Base-by-base conservation (phyloP, 2,329 filamentous ascomycete species). In the Aspergillus chevalieri region DNA sequence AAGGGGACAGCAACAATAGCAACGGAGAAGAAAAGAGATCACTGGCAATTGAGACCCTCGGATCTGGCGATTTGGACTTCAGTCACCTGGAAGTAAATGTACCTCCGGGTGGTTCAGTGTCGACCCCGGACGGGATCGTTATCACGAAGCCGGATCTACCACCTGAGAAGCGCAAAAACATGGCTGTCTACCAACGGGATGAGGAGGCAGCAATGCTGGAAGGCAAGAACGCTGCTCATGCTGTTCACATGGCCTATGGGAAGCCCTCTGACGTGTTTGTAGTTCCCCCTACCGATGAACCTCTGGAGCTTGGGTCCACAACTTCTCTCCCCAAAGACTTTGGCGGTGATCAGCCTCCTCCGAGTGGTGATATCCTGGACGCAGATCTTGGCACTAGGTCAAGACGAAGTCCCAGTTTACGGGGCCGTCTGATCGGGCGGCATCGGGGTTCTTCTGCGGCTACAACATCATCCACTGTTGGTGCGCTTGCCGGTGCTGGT, bases 41-140 rank as follows among this genome's bases (percentile, higher is more conserved):
- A 57, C 82, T 84, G 10, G 90, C 93, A 1, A 81, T 96, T 2
- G 89, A 92, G 63, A 97, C 93, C 1, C 77, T 98, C 45, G 93
- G 93, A 10, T 83, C 83, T 61, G 93, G 93, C 4, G 88, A 96
- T 63, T 75, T 98, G 44, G 95, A 89, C 66, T 78, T 97, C 49
- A 90, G 88, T 61, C 89, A 95, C 63, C 76, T 97, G 39, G 92
- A 92, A 30, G 87, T 97, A 48, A 68, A 70, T 50, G 57, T 62
- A 10, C 59, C 65, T 3, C 55, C 63, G 1, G 68, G 65, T 9
- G 65, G 65, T 12, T 60, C 63, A 9, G 55, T 70, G 21, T 67
- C 64, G 22, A 70, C 67, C 4, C 59, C 64, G 5, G 70, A 72
- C 51, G 68, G 67, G 1, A 64, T 68, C 30, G 62, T 68, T 6